These are phyloP conservation scores for Monosporascus sp. DNA, from an alignment of 2,329 filamentous ascomycete species.

Conservation along the genomic window DNA sequence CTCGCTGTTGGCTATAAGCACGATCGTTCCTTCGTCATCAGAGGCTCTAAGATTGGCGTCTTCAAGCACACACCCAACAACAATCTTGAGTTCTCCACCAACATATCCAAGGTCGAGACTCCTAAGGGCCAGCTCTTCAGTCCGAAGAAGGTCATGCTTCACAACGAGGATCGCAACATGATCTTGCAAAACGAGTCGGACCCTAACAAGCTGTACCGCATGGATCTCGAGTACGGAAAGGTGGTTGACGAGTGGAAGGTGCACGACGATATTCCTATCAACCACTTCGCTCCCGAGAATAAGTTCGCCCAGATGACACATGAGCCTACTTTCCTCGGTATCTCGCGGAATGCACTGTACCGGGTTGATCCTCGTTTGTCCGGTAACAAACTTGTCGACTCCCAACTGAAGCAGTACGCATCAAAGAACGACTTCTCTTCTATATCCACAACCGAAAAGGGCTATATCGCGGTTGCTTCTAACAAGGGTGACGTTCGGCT, in stretches of 20 bases:
- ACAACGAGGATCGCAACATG: conserved; percentile 84
- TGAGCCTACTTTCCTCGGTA: conserved; percentile 90
- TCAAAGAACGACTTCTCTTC: conserved; percentile 98
- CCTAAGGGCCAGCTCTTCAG: conserved; percentile 82
- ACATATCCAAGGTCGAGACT: conserved; percentile 92
- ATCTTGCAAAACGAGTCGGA: conserved; percentile 79
- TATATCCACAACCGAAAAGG: conserved; percentile 89
- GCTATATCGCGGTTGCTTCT: conserved; percentile 92
- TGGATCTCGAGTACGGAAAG: conserved; percentile 97
- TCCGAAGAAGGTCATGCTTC: conserved; percentile 94
- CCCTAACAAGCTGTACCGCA: conserved; percentile 87
- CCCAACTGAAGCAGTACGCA: conserved; percentile 88
- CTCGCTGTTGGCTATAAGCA: conserved; percentile 96
- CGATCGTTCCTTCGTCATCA: conserved; percentile 93
- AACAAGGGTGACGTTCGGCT: conserved; percentile 97
- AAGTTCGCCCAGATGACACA: conserved; percentile 98
- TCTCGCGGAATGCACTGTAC: conserved; percentile 89
- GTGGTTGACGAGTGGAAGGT: conserved; percentile 99
- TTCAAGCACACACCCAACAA: conserved; percentile 96
- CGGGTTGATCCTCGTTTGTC: conserved; percentile 86
- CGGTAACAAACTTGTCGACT: conserved; percentile 88
- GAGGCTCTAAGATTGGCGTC: conserved; percentile 95
- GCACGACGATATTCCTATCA: conserved; percentile 90
- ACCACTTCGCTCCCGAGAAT: conserved; percentile 89
- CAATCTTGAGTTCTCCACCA: conserved; percentile 91